Evolutionary conservation across 352 stramenopile genomes (phyloP), one percentile per base, ranked within the genome.

Genomic region (Globisporangium uncinulatum): DNA sequence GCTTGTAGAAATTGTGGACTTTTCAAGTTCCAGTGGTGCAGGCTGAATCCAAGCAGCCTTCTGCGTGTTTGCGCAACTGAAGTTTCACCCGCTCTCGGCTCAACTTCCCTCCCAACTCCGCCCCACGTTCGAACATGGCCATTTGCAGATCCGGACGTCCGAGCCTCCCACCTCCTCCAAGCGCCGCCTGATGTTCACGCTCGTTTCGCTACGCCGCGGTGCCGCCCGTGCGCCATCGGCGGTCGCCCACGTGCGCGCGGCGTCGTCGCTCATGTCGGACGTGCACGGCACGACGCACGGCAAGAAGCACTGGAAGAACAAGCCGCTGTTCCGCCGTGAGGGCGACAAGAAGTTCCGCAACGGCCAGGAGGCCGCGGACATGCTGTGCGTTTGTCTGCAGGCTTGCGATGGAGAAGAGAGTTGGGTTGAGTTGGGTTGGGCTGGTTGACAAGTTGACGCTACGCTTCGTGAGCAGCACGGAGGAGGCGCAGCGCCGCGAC

Each of bases 261-360:
- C 54, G 53, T 74, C 80, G 20, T 80, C 78, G 62, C 77, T 94
- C 63, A 94, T 94, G 84, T 92, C 84, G 70, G 84, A 94, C 65
- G 84, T 94, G 11, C 84, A 94, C 67, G 84, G 84, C 57, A 94
- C 84, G 42, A 92, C 76, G 6, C 84, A 94, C 70, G 84, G 84
- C 70, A 90, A 91, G 67, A 94, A 94, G 67, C 79, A 91, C 56
- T 99, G 94, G 94, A 91, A 95, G 63, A 98, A 98, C 80, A 98
- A 98, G 69, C 96, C 96, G 37, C 83, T 99, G 8, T 98, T 98
- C 74, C 89, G 94, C 48, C 92, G 94, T 60, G 92, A 97, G 54
- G 94, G 96, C 53, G 95, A 98, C 75, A 96, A 98, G 59, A 80
- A 86, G 43, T 97, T 99, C 79, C 96, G 96, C 65, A 98, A 96